phyloP scores from a whole-genome alignment of 1,139 yeast species.

The Saccharomyces hybrid region DNA sequence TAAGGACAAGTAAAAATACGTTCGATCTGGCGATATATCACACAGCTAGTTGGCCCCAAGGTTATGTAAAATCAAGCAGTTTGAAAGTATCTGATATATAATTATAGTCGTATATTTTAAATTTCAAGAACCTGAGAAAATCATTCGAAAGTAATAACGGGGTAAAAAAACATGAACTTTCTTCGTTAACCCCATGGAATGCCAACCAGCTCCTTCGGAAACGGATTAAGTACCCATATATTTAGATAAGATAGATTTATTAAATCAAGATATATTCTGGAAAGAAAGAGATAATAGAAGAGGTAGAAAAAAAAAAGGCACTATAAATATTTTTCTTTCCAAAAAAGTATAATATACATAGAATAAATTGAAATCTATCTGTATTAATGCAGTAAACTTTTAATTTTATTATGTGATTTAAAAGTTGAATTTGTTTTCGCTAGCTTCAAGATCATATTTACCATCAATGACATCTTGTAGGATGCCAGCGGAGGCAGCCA shows the following conservation, averaged over 20 bases:
- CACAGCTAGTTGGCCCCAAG: no score
- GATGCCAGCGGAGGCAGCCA: conserved; percentile 54
- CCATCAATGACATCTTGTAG: conserved; percentile 14
- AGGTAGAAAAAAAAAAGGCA: background rate
- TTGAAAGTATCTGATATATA: no score
- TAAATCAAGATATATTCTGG: background rate
- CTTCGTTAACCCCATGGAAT: no score
- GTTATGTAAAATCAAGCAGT: no score
- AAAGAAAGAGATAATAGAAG: background rate
- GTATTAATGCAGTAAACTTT: background rate
- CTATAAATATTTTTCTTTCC: background rate
- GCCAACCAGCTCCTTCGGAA: background rate
- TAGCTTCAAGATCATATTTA: conserved; percentile 10
- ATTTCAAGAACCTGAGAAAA: no score
- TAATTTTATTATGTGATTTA: conserved; percentile 2
- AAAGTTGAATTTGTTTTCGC: conserved; percentile 10
- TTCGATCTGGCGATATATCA: no score
- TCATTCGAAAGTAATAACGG: no score
- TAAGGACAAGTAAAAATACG: background rate
- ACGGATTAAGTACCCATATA: no score
- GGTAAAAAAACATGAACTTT: no score
- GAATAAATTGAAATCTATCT: background rate
- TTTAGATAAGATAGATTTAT: background rate
- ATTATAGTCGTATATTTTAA: no score
- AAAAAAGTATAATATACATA: background rate